Conservation (phyloP, 495 filamentous ascomycete species). For the Hypomontagnella submonticulosa region DNA sequence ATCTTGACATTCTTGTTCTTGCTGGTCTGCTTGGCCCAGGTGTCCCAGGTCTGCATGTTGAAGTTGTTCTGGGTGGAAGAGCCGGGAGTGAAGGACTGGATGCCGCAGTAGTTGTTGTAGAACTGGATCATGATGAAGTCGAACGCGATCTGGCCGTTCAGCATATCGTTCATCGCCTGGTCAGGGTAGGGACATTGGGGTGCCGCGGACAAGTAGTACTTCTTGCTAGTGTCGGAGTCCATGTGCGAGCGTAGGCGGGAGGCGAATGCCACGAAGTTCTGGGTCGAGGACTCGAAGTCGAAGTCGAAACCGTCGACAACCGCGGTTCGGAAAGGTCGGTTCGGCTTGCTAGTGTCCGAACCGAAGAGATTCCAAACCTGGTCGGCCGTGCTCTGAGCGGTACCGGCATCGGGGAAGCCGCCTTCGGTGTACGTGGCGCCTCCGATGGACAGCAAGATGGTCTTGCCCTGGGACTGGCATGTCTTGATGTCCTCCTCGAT, state of each 20-base stretch:
- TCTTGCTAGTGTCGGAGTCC: conserved; percentile 59
- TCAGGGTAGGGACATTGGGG: conserved; percentile 77
- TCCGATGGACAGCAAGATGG: conserved; percentile 74
- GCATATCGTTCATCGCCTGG: conserved; percentile 65
- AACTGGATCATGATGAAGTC: conserved; percentile 79
- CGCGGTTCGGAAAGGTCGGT: conserved; percentile 72
- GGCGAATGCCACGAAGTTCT: conserved; percentile 67
- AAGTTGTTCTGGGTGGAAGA: conserved; percentile 64
- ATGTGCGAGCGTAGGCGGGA: conserved; percentile 64
- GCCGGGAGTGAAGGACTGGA: conserved; percentile 61
- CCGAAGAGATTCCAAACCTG: conserved; percentile 77
- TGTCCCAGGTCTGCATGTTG: conserved; percentile 77
- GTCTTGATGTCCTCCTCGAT: conserved; percentile 71
- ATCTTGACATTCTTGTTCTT: conserved; percentile 73
- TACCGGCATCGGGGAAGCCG: conserved; percentile 64
- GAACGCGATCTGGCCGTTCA: conserved; percentile 63
- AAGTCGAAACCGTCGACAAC: conserved; percentile 79
- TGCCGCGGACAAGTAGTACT: conserved; percentile 71
- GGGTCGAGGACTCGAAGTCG: conserved; percentile 65
- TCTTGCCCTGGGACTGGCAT: conserved; percentile 75
- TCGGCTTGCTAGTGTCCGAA: conserved; percentile 51
- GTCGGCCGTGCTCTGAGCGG: conserved; percentile 67
- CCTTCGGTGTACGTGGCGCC: conserved; percentile 71
- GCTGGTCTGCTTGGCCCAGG: conserved; percentile 71
- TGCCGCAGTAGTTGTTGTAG: conserved; percentile 74